Evolutionary conservation across 2,329 filamentous ascomycete genomes (phyloP), one percentile per base, ranked within the genome.

Genomic region (Colletotrichum lupini): DNA sequence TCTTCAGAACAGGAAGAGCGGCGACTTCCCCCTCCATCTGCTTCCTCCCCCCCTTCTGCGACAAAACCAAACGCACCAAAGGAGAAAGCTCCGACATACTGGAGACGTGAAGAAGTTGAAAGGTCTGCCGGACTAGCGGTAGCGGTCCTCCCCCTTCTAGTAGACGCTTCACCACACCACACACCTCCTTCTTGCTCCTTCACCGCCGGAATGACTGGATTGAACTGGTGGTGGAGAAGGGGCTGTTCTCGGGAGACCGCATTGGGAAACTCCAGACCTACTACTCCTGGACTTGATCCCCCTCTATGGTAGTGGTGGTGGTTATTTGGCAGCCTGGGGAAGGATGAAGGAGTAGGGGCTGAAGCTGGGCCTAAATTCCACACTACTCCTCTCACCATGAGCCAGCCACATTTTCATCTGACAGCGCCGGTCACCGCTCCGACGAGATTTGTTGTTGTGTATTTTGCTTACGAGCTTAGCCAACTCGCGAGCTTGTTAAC

Each of bases 191-290:
- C 62, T 52, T 28, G 22, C 16, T 19, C 22, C 30, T 55, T 52
- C 61, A 26, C 37, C 52, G n/a, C 24, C 52, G 30, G 24, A 28
- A 61, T 24, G 26, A 35, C 42, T 49, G 19, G 19, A 49, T 49
- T 49, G 19, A 19, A 49, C 26, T 26, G 26, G 42, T 49, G 42
- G 19, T 49, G 42, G n/a, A 49, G 26, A 58, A 11, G 26, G 49
- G 9, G 16, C 56, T 26, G 49, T 72, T 49, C 64, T 72, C 68
- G 68, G 64, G 64, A 72, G 64, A 49, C 68, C 28, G 68, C 28
- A 60, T 72, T 62, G 22, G 68, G 68, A 62, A 35, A 68, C 8
- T 53, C 35, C 56, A 42, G 64, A 55, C 26, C 46, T 37, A 19
- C 32, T 35, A 12, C 46, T 42, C 37, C 37, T 42, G 19, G 37